Evolutionary conservation across 768 basidiomycete genomes (phyloP), one percentile per base, ranked within the genome.

Genomic region (Tricholoma flavovirens): DNA sequence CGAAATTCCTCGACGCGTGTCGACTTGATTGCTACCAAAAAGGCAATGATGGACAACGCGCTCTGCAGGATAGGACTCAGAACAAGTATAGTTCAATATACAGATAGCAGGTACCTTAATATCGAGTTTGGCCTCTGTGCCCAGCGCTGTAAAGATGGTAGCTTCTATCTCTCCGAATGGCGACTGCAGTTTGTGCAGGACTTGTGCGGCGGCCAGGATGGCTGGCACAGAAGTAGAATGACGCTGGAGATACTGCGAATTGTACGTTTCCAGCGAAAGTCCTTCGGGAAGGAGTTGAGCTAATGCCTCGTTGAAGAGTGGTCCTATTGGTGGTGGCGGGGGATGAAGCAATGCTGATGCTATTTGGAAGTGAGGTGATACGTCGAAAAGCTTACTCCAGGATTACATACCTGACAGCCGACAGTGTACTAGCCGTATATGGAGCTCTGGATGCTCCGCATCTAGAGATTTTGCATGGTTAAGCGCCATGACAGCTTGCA

Each of bases 401-500:
- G 30, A 22, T 2, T 26, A 63, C 77, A 30, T 57, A 89, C 87
- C 75, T 64, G 69, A 70, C 60, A 72, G 73, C 24, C 79, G 77
- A 67, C 92, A 77, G 64, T 93, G 80, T 4, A 88, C 75, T 38
- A 87, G 68, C 32, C 91, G 83, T 15, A 84, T 60, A 64, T 95
- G 91, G 19, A 96, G 71, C 53, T 86, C 82, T 0, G 93, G 81
- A 55, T 86, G 66, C 14, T 82, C 71, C 0, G 80, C 59, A 52
- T 83, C 76, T 10, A 92, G 59, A 3, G 73, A 64, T 15, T 75
- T 74, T 0, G 87, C 90, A 4, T 70, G 74, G 10, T 73, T 74
- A 4, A 98, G 78, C 0, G 88, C 89, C 60, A 78, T 77, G 3
- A 83, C 68, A 0, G 94, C 94, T 62, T 92, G 90, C 33, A 95